Evolutionary conservation across 2,329 filamentous ascomycete genomes (phyloP), one percentile per base, ranked within the genome.

Genomic region (Thielaviopsis cerberus): DNA sequence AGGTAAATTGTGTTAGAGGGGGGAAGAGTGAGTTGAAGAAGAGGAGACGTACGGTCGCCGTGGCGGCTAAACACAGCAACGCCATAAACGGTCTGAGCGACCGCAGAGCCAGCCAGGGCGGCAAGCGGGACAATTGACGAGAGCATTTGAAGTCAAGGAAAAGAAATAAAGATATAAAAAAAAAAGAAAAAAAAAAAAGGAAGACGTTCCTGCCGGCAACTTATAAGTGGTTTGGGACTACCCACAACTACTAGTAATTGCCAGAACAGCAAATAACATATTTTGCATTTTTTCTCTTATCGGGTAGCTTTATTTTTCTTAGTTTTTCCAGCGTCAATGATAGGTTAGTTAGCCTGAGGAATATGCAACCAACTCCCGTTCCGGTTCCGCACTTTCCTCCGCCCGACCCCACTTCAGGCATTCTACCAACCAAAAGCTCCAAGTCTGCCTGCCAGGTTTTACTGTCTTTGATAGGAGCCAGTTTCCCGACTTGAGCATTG

Each of bases 61-160:
- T 70, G 68, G 23, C 68, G 67, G 45, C 62, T 65, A 58, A 69
- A 69, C 25, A 70, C 64, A 7, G 69, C 65, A 1, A 64, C 67
- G 24, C 68, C 67, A 34, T 67, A 67, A 13, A 69, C 63, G 0
- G 67, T 68, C 62, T 69, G 68, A 5, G 67, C 66, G n/a, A 53
- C 59, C n/a, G 63, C 65, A 41, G 57, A 54, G 58, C 58, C 59
- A 30, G 61, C 58, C 51, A 64, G 51, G n/a, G 51, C 56, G 24
- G 37, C 34, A 22, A 34, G 34, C 34, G 51, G 30, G 20, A 50
- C n/a, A 13, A 53, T 56, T 37, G 41, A 51, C 45, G 54, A 54
- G 17, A 59, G 57, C 45, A 51, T 61, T 30, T 53, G 23, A 41
- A 13, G 11, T 53, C 13, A 10, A 11, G 15, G 24, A 26, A 15